phyloP scores from a whole-genome alignment of 768 basidiomycete genomes.

The Naematelia encephala region DNA sequence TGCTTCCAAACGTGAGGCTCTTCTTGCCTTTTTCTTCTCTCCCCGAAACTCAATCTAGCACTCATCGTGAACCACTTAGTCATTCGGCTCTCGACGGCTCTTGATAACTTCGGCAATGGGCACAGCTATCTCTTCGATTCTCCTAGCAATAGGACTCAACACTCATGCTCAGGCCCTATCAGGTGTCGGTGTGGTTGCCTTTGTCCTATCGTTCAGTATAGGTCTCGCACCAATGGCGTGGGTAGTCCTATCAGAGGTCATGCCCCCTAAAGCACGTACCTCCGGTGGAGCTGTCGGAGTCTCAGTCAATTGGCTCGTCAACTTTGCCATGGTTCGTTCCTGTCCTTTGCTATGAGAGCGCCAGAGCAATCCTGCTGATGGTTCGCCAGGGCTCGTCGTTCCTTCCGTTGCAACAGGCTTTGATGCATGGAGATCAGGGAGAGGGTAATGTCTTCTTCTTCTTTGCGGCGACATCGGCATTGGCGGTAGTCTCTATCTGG shows the following conservation, averaged over 20 bases:
- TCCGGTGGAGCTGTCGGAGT: constrained; percentile 69
- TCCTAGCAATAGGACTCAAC: constrained; percentile 54
- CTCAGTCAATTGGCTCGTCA: constrained; percentile 57
- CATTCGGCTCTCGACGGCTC: constrained; percentile 66
- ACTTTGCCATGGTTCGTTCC: constrained; percentile 23
- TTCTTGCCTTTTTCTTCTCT: no score
- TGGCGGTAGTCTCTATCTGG: constrained; percentile 12
- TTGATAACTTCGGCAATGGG: constrained; percentile 67
- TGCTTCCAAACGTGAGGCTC: constrained; percentile 75
- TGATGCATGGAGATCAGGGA: constrained; percentile 13
- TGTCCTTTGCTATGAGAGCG: neutral
- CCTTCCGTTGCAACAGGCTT: constrained; percentile 19
- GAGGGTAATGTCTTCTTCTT: constrained; percentile 26
- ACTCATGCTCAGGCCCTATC: constrained; percentile 58
- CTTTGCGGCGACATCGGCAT: constrained; percentile 8
- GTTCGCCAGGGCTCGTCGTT: constrained; percentile 23
- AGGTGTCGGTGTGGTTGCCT: constrained; percentile 61
- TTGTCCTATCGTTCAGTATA: constrained; percentile 80
- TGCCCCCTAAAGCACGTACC: constrained; percentile 59
- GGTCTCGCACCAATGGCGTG: constrained; percentile 89
- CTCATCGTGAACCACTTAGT: constrained; percentile 52
- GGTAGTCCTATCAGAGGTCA: constrained; percentile 81
- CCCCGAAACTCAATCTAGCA: neutral
- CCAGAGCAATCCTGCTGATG: constrained; percentile 4
- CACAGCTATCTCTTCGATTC: constrained; percentile 65